These are phyloP conservation scores for Trametopsis cervina DNA, from an alignment of 768 basidiomycete genomes.

Conservation along the genomic window DNA sequence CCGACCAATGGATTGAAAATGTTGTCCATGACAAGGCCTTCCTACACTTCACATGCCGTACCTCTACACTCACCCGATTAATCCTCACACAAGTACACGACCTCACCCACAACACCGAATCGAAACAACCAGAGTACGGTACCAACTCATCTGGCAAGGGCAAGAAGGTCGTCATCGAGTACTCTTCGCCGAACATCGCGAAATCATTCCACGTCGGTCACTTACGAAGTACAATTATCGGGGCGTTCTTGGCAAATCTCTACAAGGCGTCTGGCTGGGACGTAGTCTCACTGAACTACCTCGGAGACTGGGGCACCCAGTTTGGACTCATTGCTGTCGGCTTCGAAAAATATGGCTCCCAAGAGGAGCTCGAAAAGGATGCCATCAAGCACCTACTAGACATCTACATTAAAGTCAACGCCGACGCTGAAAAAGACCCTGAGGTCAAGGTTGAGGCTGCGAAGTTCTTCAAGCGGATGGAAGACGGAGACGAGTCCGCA, in stretches of 20 bases:
- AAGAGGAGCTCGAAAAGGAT: conserved; percentile 76
- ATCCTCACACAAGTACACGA: conserved; percentile 69
- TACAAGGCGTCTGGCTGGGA: conserved; percentile 94
- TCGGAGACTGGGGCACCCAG: conserved; percentile 97
- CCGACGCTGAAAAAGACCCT: conserved; percentile 69
- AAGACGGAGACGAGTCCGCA: conserved; percentile 82
- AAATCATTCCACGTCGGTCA: conserved; percentile 99
- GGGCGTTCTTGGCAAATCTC: conserved; percentile 86
- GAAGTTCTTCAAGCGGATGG: conserved; percentile 90
- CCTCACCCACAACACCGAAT: conserved; percentile 57
- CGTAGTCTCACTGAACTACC: conserved; percentile 86
- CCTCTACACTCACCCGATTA: conserved; percentile 51
- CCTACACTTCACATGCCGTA: conserved; percentile 74
- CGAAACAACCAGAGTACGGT: conserved; percentile 71
- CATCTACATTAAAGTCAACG: conserved; percentile 91
- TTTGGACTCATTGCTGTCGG: conserved; percentile 87
- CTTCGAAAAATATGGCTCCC: conserved; percentile 86
- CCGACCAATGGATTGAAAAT: conserved; percentile 72
- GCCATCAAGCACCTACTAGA: conserved; percentile 94
- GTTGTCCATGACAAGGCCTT: conserved; percentile 70
- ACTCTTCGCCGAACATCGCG: conserved; percentile 95
- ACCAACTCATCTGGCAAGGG: conserved; percentile 69
- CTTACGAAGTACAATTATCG: conserved; percentile 95
- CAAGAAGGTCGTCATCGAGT: conserved; percentile 84
- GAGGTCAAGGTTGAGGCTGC: conserved; percentile 72